A percentile compares a stretch with the other conserved stretches of the same genome.
Evolutionary conservation across 1,284 basidiomycete species (phyloP).

Genomic region (Cryptococcus sp.): DNA sequence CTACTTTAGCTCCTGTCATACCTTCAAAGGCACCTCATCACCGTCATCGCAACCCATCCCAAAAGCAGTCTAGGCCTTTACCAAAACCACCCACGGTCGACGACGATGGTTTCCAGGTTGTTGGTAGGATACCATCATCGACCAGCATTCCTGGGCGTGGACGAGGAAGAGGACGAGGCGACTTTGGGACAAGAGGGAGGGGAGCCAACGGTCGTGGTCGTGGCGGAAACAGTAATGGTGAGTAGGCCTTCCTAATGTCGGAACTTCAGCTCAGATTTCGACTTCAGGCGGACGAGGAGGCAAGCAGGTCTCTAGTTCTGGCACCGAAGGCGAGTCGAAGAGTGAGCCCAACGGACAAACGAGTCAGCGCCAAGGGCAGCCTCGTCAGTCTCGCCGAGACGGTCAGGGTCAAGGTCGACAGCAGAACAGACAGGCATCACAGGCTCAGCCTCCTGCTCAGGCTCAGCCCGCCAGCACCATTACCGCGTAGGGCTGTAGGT

Average conservation of each 20-base stretch:
- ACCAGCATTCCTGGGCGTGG: slow-evolving; percentile 7
- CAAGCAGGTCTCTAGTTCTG: too few relatives aligned
- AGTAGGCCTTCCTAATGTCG: neutral
- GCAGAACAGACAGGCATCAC: too few relatives aligned
- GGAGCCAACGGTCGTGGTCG: neutral
- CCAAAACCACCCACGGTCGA: slow-evolving; percentile 21
- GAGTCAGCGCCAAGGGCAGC: too few relatives aligned
- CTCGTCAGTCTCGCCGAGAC: too few relatives aligned
- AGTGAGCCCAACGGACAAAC: too few relatives aligned
- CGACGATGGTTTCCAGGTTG: slow-evolving; percentile 46
- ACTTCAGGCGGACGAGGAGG: neutral
- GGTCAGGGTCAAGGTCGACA: too few relatives aligned
- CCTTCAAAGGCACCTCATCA: neutral
- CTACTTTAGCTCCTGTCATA: neutral
- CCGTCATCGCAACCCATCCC: neutral
- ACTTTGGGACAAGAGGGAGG: neutral
- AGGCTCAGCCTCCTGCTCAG: too few relatives aligned
- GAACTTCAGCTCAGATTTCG: neutral
- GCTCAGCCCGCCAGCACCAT: too few relatives aligned
- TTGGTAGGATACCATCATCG: slow-evolving; percentile 17
- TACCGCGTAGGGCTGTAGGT: too few relatives aligned
- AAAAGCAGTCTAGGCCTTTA: neutral
- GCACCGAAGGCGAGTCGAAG: too few relatives aligned
- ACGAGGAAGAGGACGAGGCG: slow-evolving; percentile 12
- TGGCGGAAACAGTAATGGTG: neutral